Evolutionary conservation across 192 early-diverging fungal genomes (phyloP).

Genomic region (Coemansia sp.): DNA sequence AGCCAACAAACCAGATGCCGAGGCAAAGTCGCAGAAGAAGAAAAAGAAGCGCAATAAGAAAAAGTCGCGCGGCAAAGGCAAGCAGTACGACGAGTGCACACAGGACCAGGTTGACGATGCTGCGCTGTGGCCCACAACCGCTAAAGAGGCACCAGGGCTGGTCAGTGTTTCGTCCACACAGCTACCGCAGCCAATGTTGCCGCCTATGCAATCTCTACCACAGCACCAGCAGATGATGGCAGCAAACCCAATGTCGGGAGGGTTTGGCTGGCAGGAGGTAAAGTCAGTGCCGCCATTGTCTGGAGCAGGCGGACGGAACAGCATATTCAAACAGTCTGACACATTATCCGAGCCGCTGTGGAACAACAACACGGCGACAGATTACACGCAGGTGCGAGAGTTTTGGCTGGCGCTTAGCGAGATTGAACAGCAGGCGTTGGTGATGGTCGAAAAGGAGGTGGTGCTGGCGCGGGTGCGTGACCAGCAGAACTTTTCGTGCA

Average conservation of each 20-base stretch:
- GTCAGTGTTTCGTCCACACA: no score
- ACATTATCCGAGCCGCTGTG: conserved; percentile 10
- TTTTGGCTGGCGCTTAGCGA: conserved; percentile 42
- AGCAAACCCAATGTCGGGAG: not conserved
- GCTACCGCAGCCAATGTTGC: not conserved
- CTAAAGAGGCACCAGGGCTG: no score
- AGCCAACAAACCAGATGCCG: not conserved
- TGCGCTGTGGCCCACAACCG: not conserved
- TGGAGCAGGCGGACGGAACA: not conserved
- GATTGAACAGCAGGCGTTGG: conserved; percentile 27
- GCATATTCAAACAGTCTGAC: not conserved
- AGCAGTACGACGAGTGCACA: conserved; percentile 7
- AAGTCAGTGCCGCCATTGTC: not conserved
- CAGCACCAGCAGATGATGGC: not conserved
- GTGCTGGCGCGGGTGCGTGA: conserved; percentile 41
- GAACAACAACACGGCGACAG: conserved; percentile 26
- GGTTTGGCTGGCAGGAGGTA: not conserved
- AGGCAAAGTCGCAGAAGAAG: conserved; percentile 16
- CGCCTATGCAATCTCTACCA: not conserved
- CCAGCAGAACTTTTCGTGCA: conserved; percentile 51
- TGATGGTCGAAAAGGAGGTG: conserved; percentile 39
- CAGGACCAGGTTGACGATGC: not conserved
- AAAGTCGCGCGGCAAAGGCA: conserved; percentile 22
- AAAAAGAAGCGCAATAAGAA: conserved; percentile 25
- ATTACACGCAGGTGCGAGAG: conserved; percentile 33